A percentile compares a stretch with the other conserved stretches of the same genome.
Evolutionary conservation across 2,329 filamentous ascomycete genomes (phyloP).

Genomic region (Trichoderma guizhouense): DNA sequence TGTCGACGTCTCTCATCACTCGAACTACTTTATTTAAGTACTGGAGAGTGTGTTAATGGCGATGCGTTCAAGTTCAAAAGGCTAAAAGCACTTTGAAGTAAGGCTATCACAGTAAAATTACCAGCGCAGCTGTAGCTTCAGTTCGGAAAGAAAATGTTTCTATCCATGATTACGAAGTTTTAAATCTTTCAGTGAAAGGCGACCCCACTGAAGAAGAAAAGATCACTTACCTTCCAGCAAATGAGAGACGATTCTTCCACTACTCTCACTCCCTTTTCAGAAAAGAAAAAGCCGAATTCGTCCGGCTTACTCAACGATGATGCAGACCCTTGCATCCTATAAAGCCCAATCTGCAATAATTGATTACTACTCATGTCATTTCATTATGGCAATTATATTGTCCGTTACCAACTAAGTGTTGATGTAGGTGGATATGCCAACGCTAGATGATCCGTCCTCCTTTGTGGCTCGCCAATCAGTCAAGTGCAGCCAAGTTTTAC

Average conservation of each 20-base stretch:
- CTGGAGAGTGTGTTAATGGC: neutral
- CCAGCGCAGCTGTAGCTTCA: neutral
- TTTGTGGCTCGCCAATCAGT: neutral
- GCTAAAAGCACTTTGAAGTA: neutral
- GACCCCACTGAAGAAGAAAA: neutral
- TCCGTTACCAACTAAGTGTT: neutral
- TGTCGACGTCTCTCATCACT: neutral
- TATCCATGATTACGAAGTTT: neutral
- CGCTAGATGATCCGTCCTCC: neutral
- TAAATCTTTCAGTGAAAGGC: neutral
- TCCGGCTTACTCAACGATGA: neutral
- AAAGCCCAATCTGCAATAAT: neutral
- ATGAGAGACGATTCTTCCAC: neutral
- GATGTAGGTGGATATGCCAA: neutral
- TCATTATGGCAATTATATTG: neutral
- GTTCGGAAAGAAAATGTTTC: neutral
- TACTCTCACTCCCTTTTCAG: neutral
- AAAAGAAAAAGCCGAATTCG: neutral
- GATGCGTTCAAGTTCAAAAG: neutral
- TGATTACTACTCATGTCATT: neutral
- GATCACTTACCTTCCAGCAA: neutral
- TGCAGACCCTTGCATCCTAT: neutral
- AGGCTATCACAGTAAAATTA: neutral
- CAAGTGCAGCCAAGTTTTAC: neutral
- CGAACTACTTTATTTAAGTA: too few relatives aligned